Conservation (phyloP, 1,284 basidiomycete species). For the Cutaneotrichosporon sp. region DNA sequence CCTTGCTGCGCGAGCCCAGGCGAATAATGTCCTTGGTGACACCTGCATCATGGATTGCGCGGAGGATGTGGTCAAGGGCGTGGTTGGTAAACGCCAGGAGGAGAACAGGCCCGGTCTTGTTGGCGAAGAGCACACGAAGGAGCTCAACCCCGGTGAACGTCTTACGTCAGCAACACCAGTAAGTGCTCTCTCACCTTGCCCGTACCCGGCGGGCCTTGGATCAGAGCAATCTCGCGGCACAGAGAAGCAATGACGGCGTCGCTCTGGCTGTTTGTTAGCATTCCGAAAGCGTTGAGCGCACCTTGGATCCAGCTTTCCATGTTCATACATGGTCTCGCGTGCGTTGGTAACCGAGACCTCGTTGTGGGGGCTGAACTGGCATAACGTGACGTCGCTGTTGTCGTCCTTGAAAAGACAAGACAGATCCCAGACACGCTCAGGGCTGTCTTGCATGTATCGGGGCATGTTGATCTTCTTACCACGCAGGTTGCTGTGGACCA, state of each 20-base stretch:
- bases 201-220: slow-evolving; percentile 74
- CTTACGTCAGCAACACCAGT: slow-evolving; percentile 40
- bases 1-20: slow-evolving; percentile 62
- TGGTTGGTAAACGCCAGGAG: slow-evolving; percentile 74
- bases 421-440: slow-evolving; percentile 59
- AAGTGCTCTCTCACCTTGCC: slow-evolving; percentile 62
- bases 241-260: slow-evolving; percentile 65
- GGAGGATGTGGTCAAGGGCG: slow-evolving; percentile 68
- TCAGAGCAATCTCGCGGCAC: slow-evolving; percentile 62
- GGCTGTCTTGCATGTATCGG: slow-evolving; percentile 54
- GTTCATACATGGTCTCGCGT: slow-evolving; percentile 42
- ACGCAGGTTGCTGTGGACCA: slow-evolving; percentile 52
- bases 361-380: slow-evolving; percentile 50
- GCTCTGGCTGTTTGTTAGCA: slow-evolving; percentile 59
- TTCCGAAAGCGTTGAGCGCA: background rate
- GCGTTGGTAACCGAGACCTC: slow-evolving; percentile 49
- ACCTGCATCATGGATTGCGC: slow-evolving; percentile 61
- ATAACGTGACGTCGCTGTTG: slow-evolving; percentile 31
- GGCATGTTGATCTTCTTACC: slow-evolving; percentile 56
- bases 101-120: slow-evolving; percentile 60
- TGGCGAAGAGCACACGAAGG: slow-evolving; percentile 62
- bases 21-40: slow-evolving; percentile 66
- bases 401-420: slow-evolving; percentile 51
- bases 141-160: slow-evolving; percentile 68
- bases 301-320: slow-evolving; percentile 42